Percentiles rank a stretch among this genome's conserved stretches.
phyloP scores from a whole-genome alignment of 768 basidiomycete genomes.

The Clitopilus passeckerianus region DNA sequence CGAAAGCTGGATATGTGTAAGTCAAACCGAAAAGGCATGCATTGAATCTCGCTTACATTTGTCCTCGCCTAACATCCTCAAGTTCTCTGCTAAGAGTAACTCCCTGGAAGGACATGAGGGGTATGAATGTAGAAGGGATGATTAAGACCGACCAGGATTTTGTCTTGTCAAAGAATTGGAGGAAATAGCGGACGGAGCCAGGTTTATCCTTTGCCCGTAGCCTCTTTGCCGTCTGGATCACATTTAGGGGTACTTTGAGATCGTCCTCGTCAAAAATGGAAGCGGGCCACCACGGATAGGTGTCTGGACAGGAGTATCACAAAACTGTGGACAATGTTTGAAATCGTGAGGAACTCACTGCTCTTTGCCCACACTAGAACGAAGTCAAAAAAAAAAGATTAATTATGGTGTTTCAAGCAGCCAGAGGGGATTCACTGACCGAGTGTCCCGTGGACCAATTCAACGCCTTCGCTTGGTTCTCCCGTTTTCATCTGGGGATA shows the following conservation, averaged over 20 bases:
- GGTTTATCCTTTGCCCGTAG: constrained; percentile 29
- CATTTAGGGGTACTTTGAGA: constrained; percentile 44
- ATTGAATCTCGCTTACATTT: constrained; percentile 40
- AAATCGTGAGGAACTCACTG: constrained; percentile 31
- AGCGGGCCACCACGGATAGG: constrained; percentile 88
- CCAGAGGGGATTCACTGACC: constrained; percentile 33
- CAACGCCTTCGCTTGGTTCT: constrained; percentile 1
- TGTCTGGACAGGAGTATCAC: constrained; percentile 33
- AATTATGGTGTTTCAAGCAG: no score
- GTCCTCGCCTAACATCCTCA: constrained; percentile 69
- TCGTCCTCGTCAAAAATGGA: constrained; percentile 66
- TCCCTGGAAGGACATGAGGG: constrained; percentile 38
- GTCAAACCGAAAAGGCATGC: background rate
- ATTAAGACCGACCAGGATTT: constrained; percentile 50
- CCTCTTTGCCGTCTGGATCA: constrained; percentile 21
- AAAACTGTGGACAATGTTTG: background rate
- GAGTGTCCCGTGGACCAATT: constrained; percentile 44
- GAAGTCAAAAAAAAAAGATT: no score
- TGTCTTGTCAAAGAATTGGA: constrained; percentile 76
- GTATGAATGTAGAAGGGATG: background rate
- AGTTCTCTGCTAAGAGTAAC: constrained; percentile 48
- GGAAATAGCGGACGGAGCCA: constrained; percentile 44
- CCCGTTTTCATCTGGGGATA: constrained; percentile 10
- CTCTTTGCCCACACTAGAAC: constrained; percentile 80
- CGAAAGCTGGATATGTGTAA: constrained; percentile 43